Base-by-base conservation (phyloP, 2,329 filamentous ascomycete species). In the Xylogone sp. region DNA sequence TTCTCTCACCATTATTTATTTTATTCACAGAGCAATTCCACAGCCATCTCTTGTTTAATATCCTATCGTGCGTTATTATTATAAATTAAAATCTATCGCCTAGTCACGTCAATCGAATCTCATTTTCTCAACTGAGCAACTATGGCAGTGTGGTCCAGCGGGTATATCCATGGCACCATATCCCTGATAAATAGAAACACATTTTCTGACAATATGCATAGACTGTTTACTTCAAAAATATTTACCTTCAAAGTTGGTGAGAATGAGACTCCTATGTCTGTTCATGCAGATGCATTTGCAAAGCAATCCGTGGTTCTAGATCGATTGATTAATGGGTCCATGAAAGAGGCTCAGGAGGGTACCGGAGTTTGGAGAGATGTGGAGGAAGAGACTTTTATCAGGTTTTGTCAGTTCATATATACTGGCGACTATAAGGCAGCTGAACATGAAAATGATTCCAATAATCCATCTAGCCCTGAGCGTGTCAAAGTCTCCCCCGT, bases 161-260 rank as follows among this genome's bases (percentile, higher is more conserved):
- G 34, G 34, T 39, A 39, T 16, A 39, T 39, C n/a, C n/a, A n/a
- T n/a, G n/a, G n/a, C 10, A 39, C 10, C 5, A 39, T 4, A 7
- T 5, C 13, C 12, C 34, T 16, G 34, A 7, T 16, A 5, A 16
- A 9, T 16, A 18, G 5, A 7, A 7, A 39, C n/a, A 18, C 10
- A 39, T 7, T 18, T 5, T 39, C 34, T 16, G 34, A 39, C n/a
- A 12, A 29, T 31, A 4, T 50, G 7, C 5, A 3, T 19, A 56
- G 53, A n/a, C 34, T 57, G 18, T 55, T 57, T 39, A 44, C 22
- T 27, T 56, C 44, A 18, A 51, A 51, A 50, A 48, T 49, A 51
- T 57, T 59, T 21, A 42, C 50, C 24, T 59, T 60, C 43, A 29
- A 52, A n/a, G 39, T 60, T 27, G 54, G 54, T 29, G 31, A 54